Conservation (phyloP, 768 basidiomycete genomes). For the Pleurotus tuoliensis region DNA sequence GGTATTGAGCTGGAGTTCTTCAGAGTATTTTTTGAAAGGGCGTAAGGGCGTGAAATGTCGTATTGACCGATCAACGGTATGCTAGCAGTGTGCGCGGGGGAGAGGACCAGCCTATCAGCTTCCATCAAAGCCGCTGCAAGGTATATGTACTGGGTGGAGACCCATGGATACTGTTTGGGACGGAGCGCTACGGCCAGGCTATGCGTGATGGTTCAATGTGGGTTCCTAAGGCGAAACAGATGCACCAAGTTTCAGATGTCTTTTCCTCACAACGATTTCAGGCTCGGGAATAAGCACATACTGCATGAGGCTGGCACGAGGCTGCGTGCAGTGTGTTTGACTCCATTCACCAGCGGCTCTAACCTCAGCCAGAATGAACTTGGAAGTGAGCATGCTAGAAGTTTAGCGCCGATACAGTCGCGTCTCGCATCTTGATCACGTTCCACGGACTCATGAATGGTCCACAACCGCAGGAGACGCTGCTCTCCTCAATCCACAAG, state of each 20-base stretch:
- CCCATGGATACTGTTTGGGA: not conserved
- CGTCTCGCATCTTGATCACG: not conserved
- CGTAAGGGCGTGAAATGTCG: slow-evolving; percentile 16
- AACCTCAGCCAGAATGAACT: too few relatives aligned
- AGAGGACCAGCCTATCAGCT: slow-evolving; percentile 45
- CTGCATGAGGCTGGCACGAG: not conserved
- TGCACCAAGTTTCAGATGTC: not conserved
- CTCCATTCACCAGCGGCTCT: too few relatives aligned
- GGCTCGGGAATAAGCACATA: not conserved
- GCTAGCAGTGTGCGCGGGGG: slow-evolving; percentile 18
- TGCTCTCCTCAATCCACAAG: slow-evolving; percentile 41
- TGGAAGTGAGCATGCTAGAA: too few relatives aligned
- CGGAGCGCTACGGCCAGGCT: too few relatives aligned
- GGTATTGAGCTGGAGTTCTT: slow-evolving; percentile 10
- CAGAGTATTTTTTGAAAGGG: slow-evolving; percentile 4
- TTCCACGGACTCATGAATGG: not conserved
- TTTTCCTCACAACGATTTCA: not conserved
- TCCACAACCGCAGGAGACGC: slow-evolving; percentile 22
- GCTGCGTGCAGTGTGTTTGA: too few relatives aligned
- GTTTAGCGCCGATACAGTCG: not conserved
- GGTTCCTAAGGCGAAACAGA: slow-evolving; percentile 2
- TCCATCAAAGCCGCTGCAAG: slow-evolving; percentile 6
- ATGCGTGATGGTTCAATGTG: not conserved
- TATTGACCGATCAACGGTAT: slow-evolving; percentile 18
- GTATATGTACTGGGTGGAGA: slow-evolving; percentile 27